A percentile compares a stretch with the other conserved stretches of the same genome.
phyloP scores from a whole-genome alignment of 495 filamentous ascomycete genomes.

The Lasiosphaeria ovina region DNA sequence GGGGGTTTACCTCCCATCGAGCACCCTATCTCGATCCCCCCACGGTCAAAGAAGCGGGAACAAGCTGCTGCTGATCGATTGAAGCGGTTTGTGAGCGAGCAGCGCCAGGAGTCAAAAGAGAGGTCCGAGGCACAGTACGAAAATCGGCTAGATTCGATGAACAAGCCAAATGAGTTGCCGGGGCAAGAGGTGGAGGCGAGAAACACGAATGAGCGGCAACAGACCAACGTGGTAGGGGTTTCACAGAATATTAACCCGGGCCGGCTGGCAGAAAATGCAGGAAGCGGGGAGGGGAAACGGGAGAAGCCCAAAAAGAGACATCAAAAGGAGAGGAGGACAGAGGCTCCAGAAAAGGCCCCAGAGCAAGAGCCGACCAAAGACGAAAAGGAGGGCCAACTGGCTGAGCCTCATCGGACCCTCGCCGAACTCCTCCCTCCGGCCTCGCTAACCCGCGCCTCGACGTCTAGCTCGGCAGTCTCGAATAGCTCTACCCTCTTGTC shows the following conservation, averaged over 20 bases:
- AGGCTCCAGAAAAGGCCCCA: not conserved
- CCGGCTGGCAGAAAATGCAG: no score
- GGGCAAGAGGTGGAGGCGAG: no score
- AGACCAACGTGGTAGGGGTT: no score
- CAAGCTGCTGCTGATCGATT: not conserved
- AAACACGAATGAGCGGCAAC: no score
- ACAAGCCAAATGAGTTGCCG: no score
- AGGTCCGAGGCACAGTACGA: not conserved
- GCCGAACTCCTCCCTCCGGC: not conserved
- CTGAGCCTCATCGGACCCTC: not conserved
- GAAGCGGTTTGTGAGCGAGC: not conserved
- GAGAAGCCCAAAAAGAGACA: conserved; percentile 4
- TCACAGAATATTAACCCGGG: no score
- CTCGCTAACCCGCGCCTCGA: not conserved
- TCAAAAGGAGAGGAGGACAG: conserved; percentile 1
- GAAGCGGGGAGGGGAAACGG: not conserved
- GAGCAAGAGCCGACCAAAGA: not conserved
- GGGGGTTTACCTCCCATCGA: not conserved
- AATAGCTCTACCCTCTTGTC: conserved; percentile 9
- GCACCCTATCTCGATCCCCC: conserved; percentile 15
- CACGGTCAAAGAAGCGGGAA: conserved; percentile 26
- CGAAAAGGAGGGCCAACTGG: not conserved
- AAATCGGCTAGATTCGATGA: no score
- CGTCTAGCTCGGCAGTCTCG: conserved; percentile 3
- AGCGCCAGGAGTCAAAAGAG: not conserved